Conservation (phyloP, 1,139 yeast genomes). For the Lodderomyces beijingensis region DNA sequence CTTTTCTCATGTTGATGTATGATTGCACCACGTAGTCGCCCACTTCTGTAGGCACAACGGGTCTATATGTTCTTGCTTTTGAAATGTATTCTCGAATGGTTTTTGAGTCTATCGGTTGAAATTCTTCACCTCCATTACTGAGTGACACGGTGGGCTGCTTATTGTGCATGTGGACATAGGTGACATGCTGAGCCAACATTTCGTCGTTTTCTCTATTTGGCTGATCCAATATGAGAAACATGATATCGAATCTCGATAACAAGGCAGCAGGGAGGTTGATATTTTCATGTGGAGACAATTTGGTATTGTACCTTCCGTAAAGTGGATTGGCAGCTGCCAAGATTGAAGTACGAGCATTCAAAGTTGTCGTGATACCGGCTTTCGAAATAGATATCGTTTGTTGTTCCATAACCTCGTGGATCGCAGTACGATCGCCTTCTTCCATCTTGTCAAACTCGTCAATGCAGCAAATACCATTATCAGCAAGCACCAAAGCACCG, state of each 20-base stretch:
- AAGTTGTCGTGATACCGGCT: slow-evolving; percentile 95
- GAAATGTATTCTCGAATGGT: slow-evolving; percentile 87
- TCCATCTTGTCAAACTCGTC: slow-evolving; percentile 99
- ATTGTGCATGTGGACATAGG: slow-evolving; percentile 93
- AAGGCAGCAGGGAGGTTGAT: slow-evolving; percentile 96
- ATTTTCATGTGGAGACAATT: slow-evolving; percentile 87
- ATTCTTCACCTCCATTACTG: slow-evolving; percentile 34
- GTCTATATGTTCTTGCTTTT: slow-evolving; percentile 80
- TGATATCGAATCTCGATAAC: slow-evolving; percentile 88
- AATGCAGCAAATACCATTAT: slow-evolving; percentile 96
- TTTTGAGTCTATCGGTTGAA: slow-evolving; percentile 72
- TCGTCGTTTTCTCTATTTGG: slow-evolving; percentile 82
- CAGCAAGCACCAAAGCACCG: slow-evolving; percentile 96
- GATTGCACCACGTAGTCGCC: slow-evolving; percentile 85
- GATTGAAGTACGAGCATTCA: slow-evolving; percentile 93
- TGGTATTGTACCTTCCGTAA: slow-evolving; percentile 91
- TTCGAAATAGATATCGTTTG: slow-evolving; percentile 96
- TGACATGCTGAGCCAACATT: slow-evolving; percentile 85
- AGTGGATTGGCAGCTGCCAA: slow-evolving; percentile 98
- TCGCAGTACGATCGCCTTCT: slow-evolving; percentile 93
- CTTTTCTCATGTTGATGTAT: slow-evolving; percentile 90
- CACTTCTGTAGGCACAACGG: slow-evolving; percentile 80
- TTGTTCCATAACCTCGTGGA: slow-evolving; percentile 99
- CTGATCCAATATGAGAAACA: slow-evolving; percentile 81
- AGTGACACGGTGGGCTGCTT: slow-evolving; percentile 58